Evolutionary conservation across 148 eudicot species (phyloP).

Genomic region (Chenopodium suecicum): DNA sequence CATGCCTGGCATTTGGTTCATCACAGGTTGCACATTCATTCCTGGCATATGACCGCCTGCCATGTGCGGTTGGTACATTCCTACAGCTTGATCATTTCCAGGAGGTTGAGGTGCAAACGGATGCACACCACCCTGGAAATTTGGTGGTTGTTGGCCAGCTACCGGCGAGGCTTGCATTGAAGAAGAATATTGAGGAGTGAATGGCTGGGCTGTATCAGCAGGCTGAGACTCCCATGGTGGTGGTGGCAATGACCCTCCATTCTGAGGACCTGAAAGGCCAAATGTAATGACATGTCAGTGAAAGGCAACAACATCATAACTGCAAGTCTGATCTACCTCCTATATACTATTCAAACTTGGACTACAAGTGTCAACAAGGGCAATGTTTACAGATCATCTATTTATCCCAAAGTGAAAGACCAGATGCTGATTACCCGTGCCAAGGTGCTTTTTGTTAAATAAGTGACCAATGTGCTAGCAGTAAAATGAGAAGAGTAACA

Average conservation of each 20-base stretch:
- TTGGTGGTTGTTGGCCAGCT: constrained; percentile 37
- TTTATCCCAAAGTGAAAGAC: not conserved
- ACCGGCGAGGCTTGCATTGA: constrained; percentile 39
- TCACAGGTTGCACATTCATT: constrained; percentile 38
- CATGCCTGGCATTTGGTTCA: constrained; percentile 37
- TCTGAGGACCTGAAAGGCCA: constrained; percentile 51
- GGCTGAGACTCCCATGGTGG: constrained; percentile 96
- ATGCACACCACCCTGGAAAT: constrained; percentile 44
- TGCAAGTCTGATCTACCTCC: not conserved
- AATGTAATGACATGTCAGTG: constrained; percentile 10
- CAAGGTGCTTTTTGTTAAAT: not conserved
- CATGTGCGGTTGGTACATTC: constrained; percentile 53
- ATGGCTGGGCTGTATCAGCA: constrained; percentile 39
- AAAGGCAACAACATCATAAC: not conserved
- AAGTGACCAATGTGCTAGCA: not conserved
- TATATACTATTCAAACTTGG: not conserved
- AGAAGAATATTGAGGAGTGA: constrained; percentile 42
- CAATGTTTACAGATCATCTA: not conserved
- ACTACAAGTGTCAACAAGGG: not conserved
- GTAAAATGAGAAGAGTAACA: not conserved
- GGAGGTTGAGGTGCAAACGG: constrained; percentile 49
- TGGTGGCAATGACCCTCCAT: constrained; percentile 61
- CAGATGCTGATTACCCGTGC: not conserved
- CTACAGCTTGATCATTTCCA: constrained; percentile 42
- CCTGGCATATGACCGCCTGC: constrained; percentile 39